Percentiles rank a stretch among this genome's conserved stretches.
phyloP scores from a whole-genome alignment of 768 basidiomycete genomes.

The Rickenella mellea region DNA sequence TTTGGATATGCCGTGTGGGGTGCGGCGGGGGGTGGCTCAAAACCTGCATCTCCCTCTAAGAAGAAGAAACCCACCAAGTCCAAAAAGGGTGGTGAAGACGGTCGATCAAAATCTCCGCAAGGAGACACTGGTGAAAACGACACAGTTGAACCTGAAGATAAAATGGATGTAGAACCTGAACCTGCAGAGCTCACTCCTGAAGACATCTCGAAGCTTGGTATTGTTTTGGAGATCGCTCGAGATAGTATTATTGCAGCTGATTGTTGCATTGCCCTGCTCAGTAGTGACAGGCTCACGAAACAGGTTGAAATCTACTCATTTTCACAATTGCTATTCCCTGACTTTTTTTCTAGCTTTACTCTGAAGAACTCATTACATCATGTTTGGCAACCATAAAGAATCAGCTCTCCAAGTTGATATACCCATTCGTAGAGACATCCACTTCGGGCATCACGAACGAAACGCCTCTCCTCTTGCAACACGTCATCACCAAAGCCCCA shows the following conservation, averaged over 20 bases:
- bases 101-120: slow-evolving; percentile 30
- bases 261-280: slow-evolving; percentile 69
- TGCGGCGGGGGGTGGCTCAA: slow-evolving; percentile 16
- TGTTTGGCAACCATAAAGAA: slow-evolving; percentile 75
- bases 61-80: slow-evolving; percentile 41
- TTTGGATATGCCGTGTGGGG: slow-evolving; percentile 33
- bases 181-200: slow-evolving; percentile 28
- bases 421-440: slow-evolving; percentile 73
- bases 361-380: slow-evolving; percentile 82
- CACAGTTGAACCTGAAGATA: slow-evolving; percentile 17
- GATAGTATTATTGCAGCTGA: slow-evolving; percentile 80
- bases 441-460: slow-evolving; percentile 30
- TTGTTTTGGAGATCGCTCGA: slow-evolving; percentile 47
- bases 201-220: slow-evolving; percentile 42
- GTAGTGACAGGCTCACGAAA: slow-evolving; percentile 73
- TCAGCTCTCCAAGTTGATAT: slow-evolving; percentile 68
- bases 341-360: slow-evolving; percentile 58
- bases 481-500: slow-evolving; percentile 36
- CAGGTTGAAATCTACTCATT: slow-evolving; percentile 43
- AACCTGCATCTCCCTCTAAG: slow-evolving; percentile 21
- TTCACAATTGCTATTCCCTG: not conserved
- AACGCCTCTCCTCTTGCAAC: slow-evolving; percentile 39
- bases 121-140: slow-evolving; percentile 30
- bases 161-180: slow-evolving; percentile 14
- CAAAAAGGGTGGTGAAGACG: slow-evolving; percentile 23